Base-by-base conservation (phyloP, 345 rosid species). In the Gossypium stocksii region DNA sequence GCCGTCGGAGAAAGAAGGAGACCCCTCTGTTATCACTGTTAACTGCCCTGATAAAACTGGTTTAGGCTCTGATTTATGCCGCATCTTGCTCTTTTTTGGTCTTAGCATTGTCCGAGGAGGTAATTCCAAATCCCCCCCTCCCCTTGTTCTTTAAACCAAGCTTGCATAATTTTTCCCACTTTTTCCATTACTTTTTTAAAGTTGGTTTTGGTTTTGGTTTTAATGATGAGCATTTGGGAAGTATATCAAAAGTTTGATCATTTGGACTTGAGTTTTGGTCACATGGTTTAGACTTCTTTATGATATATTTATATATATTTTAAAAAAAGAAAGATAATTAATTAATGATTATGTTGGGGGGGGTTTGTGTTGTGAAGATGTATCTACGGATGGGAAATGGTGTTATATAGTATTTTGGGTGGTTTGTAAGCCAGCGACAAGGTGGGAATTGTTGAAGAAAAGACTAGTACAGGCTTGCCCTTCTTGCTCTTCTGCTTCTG, bases 21-120 rank as follows among this genome's bases (percentile, higher is more conserved):
- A 89, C 52, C 88, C 89, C 2, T 85, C 80, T 83, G 87, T 90
- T 43, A 87, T 95, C 54, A 91, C 96, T 20, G 81, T 95, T 15
- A 94, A 94, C 71, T 94, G 99, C 83, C 99, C 98, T 7, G 99
- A 95, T 83, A 95, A 95, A 84, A 92, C 99, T 58, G 99, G 99
- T 4, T 80, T 95, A 4, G 99, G 99, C 77, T 89, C 94, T 66
- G 99, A 95, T 77, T 80, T 95, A 69, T 92, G 98, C 70, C 97
- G 98, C 74, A 85, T 95, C 85, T 82, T 95, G 46, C 98, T 95
- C 85, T 89, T 88, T 88, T 93, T 95, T 82, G 98, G 98, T 29
- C 85, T 91, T 74, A 87, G 82, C 89, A 88, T 95, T 86, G 90
- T 87, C 73, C 77, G 90, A 81, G 99, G 93, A 89, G 99, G 99